Conservation (phyloP, 352 stramenopile genomes). For the Pythium myriotylum region DNA sequence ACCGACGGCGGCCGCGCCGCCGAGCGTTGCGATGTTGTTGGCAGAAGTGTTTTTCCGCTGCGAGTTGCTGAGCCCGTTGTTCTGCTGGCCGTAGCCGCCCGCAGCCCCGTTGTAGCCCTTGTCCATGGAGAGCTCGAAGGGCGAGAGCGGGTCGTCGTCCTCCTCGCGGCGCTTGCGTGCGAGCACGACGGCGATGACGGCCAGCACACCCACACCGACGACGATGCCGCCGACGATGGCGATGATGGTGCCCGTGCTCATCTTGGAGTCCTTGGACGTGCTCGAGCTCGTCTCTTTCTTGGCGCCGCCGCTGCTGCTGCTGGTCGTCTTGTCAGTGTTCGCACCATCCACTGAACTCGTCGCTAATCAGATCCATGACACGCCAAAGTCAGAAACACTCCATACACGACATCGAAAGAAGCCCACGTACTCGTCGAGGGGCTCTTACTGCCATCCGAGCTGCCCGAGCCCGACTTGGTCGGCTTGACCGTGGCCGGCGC, state of each 20-base stretch:
- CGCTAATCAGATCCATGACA: no score
- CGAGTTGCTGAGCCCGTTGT: constrained; percentile 10
- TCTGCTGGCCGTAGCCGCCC: constrained; percentile 13
- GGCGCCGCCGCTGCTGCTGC: constrained; percentile 17
- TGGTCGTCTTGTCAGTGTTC: constrained; percentile 7
- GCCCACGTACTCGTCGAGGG: constrained; percentile 15
- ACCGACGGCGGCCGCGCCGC: constrained; percentile 27
- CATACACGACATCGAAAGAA: background rate
- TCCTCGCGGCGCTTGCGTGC: constrained; percentile 56
- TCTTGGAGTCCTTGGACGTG: constrained; percentile 38
- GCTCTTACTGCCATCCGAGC: constrained; percentile 5
- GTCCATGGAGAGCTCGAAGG: constrained; percentile 86
- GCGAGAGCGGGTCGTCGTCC: constrained; percentile 78
- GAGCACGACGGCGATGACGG: constrained; percentile 55
- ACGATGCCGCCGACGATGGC: constrained; percentile 74
- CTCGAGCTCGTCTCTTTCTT: background rate
- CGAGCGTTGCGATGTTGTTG: constrained; percentile 20
- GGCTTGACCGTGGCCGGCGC: constrained; percentile 4
- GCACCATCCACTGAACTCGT: background rate
- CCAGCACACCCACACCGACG: constrained; percentile 55
- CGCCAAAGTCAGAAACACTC: background rate
- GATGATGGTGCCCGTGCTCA: constrained; percentile 72
- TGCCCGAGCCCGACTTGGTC: constrained; percentile 3
- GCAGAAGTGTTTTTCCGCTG: constrained; percentile 30
- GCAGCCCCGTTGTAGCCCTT: constrained; percentile 59